A percentile compares a stretch with the other conserved stretches of the same genome.
Conservation (phyloP, 2,329 filamentous ascomycete species). For the Phialophora expanda region DNA sequence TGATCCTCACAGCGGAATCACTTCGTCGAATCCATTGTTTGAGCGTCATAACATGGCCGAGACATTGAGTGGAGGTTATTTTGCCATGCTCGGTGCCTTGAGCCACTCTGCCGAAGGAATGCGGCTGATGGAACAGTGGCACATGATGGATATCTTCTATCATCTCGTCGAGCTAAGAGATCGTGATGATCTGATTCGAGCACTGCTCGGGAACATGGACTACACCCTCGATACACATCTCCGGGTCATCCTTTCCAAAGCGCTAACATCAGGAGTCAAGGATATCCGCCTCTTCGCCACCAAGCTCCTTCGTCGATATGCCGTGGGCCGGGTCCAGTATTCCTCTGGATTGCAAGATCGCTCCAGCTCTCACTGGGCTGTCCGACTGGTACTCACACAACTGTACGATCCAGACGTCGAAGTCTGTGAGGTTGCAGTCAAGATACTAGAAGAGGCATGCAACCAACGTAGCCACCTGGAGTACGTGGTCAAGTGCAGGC, state of each 20-base stretch:
- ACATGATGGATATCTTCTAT: slow-evolving; percentile 99
- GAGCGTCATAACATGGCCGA: slow-evolving; percentile 82
- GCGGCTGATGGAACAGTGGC: slow-evolving; percentile 91
- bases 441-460: slow-evolving; percentile 96
- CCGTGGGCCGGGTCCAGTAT: slow-evolving; percentile 62
- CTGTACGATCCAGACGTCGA: slow-evolving; percentile 97
- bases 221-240: slow-evolving; percentile 88
- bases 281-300: slow-evolving; percentile 90
- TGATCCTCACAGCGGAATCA: slow-evolving; percentile 75
- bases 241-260: slow-evolving; percentile 89
- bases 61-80: slow-evolving; percentile 90
- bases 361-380: slow-evolving; percentile 89
- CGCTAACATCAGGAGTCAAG: slow-evolving; percentile 87
- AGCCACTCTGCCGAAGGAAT: slow-evolving; percentile 83
- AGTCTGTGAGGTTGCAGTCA: slow-evolving; percentile 93
- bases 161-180: slow-evolving; percentile 92
- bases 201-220: slow-evolving; percentile 88
- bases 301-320: slow-evolving; percentile 84
- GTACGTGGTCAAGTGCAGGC: slow-evolving; percentile 94
- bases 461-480: slow-evolving; percentile 89
- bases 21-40: slow-evolving; percentile 81
- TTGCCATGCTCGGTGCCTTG: slow-evolving; percentile 85
- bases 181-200: slow-evolving; percentile 86
- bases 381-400: slow-evolving; percentile 95
- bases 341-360: slow-evolving; percentile 47